Evolutionary conservation across 1,284 basidiomycete genomes (phyloP).

Genomic region (Puccinia brachypodii): DNA sequence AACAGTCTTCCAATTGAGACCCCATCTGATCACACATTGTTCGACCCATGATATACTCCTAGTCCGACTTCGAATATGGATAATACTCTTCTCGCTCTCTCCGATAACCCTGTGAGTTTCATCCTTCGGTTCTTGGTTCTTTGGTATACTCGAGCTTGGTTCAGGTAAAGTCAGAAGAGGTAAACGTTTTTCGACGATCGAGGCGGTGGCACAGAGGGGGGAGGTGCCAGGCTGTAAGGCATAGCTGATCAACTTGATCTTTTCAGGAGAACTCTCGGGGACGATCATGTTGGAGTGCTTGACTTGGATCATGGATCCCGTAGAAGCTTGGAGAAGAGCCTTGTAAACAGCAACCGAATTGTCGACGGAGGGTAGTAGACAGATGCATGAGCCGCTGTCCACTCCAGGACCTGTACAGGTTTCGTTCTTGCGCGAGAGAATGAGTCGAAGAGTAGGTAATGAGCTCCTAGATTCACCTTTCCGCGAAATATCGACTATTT

Average conservation of each 20-base stretch:
- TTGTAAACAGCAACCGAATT: constrained; percentile 19
- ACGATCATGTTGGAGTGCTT: constrained; percentile 13
- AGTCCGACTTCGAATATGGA: not conserved
- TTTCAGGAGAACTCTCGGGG: not conserved
- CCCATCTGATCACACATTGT: constrained; percentile 15
- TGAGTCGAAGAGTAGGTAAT: constrained; percentile 9
- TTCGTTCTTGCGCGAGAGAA: not conserved
- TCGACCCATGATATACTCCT: not conserved
- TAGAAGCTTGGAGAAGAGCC: not conserved
- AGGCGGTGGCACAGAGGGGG: not conserved
- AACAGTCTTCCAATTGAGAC: constrained; percentile 27
- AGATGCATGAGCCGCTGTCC: not conserved
- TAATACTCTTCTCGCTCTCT: constrained; percentile 1
- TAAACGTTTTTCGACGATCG: not conserved
- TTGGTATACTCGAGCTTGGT: not conserved
- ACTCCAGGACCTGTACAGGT: too few relatives aligned
- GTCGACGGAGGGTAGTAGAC: constrained; percentile 4
- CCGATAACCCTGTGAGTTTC: not conserved
- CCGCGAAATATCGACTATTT: not conserved
- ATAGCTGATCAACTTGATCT: constrained; percentile 6
- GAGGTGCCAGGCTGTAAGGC: not conserved
- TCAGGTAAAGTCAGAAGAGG: not conserved
- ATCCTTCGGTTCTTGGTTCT: not conserved
- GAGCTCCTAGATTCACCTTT: not conserved
- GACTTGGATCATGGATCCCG: not conserved